A percentile compares a stretch with the other conserved stretches of the same genome.
These are phyloP conservation scores for Flueggea neowawraea DNA, from an alignment of 441 rosid genomes.

Conservation along the genomic window DNA sequence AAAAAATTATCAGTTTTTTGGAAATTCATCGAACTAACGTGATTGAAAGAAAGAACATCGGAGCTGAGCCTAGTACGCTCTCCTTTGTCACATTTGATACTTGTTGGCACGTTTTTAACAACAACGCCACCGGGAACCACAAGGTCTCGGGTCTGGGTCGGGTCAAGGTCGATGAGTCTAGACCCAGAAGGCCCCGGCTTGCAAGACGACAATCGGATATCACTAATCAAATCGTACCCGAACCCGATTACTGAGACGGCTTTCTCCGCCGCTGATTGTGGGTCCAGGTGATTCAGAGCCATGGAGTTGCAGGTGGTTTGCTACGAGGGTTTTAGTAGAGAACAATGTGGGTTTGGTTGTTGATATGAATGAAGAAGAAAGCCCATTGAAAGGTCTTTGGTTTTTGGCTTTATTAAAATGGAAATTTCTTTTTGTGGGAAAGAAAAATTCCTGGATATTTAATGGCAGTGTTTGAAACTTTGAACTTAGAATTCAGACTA, in stretches of 20 bases:
- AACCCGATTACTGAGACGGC: constrained; percentile 84
- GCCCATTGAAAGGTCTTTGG: no score
- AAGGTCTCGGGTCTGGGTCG: constrained; percentile 41
- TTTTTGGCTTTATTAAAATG: no score
- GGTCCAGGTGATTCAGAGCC: constrained; percentile 47
- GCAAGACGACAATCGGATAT: constrained; percentile 59
- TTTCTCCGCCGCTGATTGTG: constrained; percentile 75
- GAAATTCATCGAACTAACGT: constrained; percentile 33
- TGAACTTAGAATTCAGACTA: no score
- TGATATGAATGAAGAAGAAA: no score
- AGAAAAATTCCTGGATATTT: no score
- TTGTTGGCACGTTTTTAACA: constrained; percentile 49
- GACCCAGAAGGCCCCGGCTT: constrained; percentile 48
- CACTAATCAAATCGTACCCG: constrained; percentile 72
- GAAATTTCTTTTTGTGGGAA: no score
- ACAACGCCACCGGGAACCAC: constrained; percentile 77
- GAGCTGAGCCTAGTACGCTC: constrained; percentile 81
- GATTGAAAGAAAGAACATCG: constrained; percentile 81
- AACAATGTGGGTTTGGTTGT: background rate
- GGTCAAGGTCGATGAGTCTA: constrained; percentile 59
- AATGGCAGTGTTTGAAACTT: no score
- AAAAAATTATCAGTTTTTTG: no score
- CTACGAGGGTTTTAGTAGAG: constrained; percentile 8
- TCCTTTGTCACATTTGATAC: constrained; percentile 91
- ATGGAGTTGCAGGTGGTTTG: constrained; percentile 17